phyloP scores from a whole-genome alignment of 2,329 filamentous ascomycete species.

The Leptographium wingfieldii region DNA sequence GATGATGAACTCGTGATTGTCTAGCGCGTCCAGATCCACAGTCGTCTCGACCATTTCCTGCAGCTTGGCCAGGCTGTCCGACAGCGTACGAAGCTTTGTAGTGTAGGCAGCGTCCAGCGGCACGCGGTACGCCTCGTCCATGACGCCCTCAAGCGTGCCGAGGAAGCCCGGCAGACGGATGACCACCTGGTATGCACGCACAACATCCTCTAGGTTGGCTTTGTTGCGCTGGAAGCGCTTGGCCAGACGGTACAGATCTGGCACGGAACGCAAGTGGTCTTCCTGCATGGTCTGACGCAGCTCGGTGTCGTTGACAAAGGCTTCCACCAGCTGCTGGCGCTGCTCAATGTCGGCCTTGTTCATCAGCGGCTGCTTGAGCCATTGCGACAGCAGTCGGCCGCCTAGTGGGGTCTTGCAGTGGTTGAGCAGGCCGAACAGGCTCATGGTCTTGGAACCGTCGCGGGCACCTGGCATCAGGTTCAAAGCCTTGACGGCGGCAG shows the following conservation, averaged over 20 bases:
- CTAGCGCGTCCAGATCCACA: conserved; percentile 85
- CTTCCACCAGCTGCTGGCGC: conserved; percentile 86
- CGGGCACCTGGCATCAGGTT: conserved; percentile 94
- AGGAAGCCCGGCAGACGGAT: conserved; percentile 87
- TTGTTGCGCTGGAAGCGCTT: conserved; percentile 90
- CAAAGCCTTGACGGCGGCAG: conserved; percentile 81
- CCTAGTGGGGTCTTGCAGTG: conserved; percentile 96
- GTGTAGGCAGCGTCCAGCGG: conserved; percentile 83
- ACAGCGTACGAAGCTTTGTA: conserved; percentile 62
- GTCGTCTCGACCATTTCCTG: conserved; percentile 99
- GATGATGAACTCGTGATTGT: conserved; percentile 97
- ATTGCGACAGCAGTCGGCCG: conserved; percentile 80
- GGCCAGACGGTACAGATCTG: conserved; percentile 82
- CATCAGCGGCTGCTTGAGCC: conserved; percentile 97
- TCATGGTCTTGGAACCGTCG: conserved; percentile 97
- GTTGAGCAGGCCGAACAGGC: conserved; percentile 82
- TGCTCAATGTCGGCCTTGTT: conserved; percentile 72
- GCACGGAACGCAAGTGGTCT: conserved; percentile 83
- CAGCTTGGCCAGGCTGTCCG: conserved; percentile 68
- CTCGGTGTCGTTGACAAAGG: conserved; percentile 86
- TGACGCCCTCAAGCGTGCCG: conserved; percentile 77
- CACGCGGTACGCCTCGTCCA: conserved; percentile 87
- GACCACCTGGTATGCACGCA: conserved; percentile 86
- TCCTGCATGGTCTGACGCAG: conserved; percentile 94
- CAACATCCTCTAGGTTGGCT: conserved; percentile 89